These are phyloP conservation scores for Aspergillus ochraceus DNA, from an alignment of 2,329 filamentous ascomycete genomes.

Conservation along the genomic window DNA sequence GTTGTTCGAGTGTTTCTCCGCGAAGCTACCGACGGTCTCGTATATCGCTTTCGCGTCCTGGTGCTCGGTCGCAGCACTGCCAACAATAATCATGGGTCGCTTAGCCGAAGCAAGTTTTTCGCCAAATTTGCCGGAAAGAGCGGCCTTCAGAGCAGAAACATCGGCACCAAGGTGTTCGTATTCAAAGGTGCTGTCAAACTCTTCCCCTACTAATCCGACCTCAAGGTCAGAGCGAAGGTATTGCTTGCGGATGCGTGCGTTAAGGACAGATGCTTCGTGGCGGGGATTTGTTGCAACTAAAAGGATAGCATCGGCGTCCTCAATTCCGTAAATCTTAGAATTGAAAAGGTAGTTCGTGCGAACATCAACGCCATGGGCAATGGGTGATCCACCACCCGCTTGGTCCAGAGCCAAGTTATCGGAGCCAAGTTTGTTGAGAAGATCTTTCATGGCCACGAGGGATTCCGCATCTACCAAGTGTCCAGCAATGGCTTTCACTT, in stretches of 20 bases:
- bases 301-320: conserved; percentile 89
- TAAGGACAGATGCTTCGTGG: conserved; percentile 91
- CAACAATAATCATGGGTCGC: conserved; percentile 94
- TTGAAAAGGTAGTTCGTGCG: conserved; percentile 97
- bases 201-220: conserved; percentile 85
- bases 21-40: conserved; percentile 84
- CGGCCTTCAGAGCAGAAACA: conserved; percentile 76
- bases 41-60: conserved; percentile 88
- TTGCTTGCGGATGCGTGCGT: conserved; percentile 95
- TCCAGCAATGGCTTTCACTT: conserved; percentile 93
- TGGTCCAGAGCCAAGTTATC: conserved; percentile 95
- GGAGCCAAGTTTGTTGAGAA: conserved; percentile 93
- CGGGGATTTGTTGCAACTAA: conserved; percentile 93
- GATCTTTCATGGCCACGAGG: conserved; percentile 92
- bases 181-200: conserved; percentile 92
- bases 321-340: conserved; percentile 88
- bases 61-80: conserved; percentile 89
- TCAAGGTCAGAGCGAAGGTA: conserved; percentile 95
- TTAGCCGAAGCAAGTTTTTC: conserved; percentile 87
- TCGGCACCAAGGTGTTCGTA: conserved; percentile 86
- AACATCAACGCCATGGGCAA: conserved; percentile 90
- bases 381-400: conserved; percentile 75
- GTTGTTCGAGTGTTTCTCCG: conserved; percentile 87
- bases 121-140: conserved; percentile 82
- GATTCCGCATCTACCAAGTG: conserved; percentile 90